These are phyloP conservation scores for Syzygium grande DNA, from an alignment of 345 rosid genomes.

Conservation along the genomic window DNA sequence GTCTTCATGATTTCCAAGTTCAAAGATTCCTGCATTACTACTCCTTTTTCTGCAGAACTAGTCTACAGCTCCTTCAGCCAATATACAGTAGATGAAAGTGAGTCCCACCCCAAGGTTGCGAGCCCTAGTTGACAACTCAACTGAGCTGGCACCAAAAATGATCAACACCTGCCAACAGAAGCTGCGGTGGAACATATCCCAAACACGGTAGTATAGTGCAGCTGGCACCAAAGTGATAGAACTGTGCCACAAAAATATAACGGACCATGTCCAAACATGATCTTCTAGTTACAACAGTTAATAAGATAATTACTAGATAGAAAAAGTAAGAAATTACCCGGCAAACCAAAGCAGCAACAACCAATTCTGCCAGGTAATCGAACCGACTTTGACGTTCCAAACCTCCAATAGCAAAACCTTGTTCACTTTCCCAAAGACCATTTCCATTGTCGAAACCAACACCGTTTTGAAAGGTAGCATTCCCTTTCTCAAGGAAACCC, in stretches of 20 bases:
- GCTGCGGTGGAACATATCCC: background rate
- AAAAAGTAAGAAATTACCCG: conserved; percentile 38
- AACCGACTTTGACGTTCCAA: conserved; percentile 68
- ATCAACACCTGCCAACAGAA: background rate
- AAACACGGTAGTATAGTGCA: background rate
- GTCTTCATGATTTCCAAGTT: background rate
- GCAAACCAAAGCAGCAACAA: conserved; percentile 96
- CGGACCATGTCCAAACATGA: background rate
- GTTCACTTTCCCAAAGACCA: conserved; percentile 77
- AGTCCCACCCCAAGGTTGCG: background rate
- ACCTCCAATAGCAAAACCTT: conserved; percentile 98
- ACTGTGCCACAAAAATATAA: background rate
- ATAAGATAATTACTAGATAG: background rate
- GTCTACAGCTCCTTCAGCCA: background rate
- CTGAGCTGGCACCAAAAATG: background rate
- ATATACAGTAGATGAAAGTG: background rate
- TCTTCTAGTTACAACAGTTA: background rate
- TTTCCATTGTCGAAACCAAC: conserved; percentile 85
- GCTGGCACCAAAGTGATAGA: background rate
- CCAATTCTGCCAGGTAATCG: conserved; percentile 85
- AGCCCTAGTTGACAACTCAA: background rate
- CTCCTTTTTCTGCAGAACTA: background rate
- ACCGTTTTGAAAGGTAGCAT: conserved; percentile 66
- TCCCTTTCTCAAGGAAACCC: conserved; percentile 19
- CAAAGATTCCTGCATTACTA: background rate